Conservation (phyloP, 2,329 filamentous ascomycete genomes). For the Microthyrium microscopicum region DNA sequence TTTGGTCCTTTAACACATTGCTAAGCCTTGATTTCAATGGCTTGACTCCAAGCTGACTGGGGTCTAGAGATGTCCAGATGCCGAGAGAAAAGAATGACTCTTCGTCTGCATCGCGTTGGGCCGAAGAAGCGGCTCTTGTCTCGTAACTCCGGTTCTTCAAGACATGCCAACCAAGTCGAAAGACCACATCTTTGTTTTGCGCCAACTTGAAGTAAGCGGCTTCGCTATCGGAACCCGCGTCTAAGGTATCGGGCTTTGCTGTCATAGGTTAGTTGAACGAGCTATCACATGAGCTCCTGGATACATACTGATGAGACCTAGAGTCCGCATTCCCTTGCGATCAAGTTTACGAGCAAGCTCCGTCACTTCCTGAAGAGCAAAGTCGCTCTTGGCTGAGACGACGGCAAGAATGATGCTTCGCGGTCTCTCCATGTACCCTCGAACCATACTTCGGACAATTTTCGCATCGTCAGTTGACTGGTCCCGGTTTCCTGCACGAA, state of each 20-base stretch:
- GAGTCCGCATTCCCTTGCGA: conserved; percentile 27
- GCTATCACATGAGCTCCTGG: too few relatives aligned
- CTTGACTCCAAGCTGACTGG: background rate
- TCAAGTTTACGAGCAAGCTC: conserved; percentile 23
- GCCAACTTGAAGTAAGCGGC: conserved; percentile 14
- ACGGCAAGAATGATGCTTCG: conserved; percentile 44
- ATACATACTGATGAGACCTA: conserved; percentile 44
- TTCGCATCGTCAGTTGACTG: conserved; percentile 19
- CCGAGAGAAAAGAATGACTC: conserved; percentile 18
- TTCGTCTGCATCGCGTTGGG: conserved; percentile 25
- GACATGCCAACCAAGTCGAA: conserved; percentile 18
- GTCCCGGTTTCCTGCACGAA: conserved; percentile 17
- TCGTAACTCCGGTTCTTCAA: conserved; percentile 12
- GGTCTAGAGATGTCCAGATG: background rate
- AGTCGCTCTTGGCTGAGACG: conserved; percentile 26
- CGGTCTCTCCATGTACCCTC: conserved; percentile 38
- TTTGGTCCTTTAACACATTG: conserved; percentile 26
- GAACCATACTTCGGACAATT: conserved; percentile 19
- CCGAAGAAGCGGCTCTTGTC: conserved; percentile 19
- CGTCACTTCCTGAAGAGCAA: conserved; percentile 41
- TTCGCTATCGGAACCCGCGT: conserved; percentile 20
- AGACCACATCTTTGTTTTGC: conserved; percentile 7
- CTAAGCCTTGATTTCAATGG: conserved; percentile 3
- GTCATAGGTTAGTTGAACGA: too few relatives aligned
- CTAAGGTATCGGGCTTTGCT: conserved; percentile 36